Conservation (phyloP, 2,329 filamentous ascomycete species). For the Botryotinia globosa region DNA sequence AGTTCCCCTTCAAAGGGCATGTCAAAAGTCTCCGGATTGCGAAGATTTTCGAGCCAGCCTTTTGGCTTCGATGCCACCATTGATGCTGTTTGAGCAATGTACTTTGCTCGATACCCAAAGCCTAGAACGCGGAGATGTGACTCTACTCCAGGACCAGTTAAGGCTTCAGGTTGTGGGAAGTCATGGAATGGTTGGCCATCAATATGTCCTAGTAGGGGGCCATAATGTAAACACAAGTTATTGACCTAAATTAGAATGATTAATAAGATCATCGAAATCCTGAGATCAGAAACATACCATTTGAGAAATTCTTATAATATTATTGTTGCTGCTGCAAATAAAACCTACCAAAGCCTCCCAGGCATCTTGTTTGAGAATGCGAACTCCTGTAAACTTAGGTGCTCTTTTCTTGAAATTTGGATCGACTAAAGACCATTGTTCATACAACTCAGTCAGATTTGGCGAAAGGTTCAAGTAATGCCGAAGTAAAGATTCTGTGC, state of each 20-base stretch:
- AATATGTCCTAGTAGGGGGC: slow-evolving; percentile 68
- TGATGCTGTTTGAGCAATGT: slow-evolving; percentile 80
- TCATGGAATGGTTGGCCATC: slow-evolving; percentile 76
- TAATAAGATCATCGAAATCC: background rate
- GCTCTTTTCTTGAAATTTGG: slow-evolving; percentile 86
- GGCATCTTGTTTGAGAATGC: slow-evolving; percentile 89
- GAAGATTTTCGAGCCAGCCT: slow-evolving; percentile 73
- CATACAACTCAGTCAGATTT: slow-evolving; percentile 74
- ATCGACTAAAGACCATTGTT: slow-evolving; percentile 82
- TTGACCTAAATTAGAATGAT: slow-evolving; percentile 54
- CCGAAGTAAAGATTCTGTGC: slow-evolving; percentile 69
- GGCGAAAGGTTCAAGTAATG: slow-evolving; percentile 85
- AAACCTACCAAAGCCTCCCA: slow-evolving; percentile 95
- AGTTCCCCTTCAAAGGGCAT: slow-evolving; percentile 52
- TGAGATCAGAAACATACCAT: slow-evolving; percentile 59
- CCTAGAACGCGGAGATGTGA: slow-evolving; percentile 75
- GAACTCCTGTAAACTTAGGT: slow-evolving; percentile 81
- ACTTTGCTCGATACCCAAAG: slow-evolving; percentile 93
- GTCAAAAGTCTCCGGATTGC: slow-evolving; percentile 80
- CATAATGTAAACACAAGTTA: slow-evolving; percentile 86
- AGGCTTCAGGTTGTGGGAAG: slow-evolving; percentile 72
- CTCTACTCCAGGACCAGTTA: slow-evolving; percentile 77
- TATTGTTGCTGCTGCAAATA: slow-evolving; percentile 99
- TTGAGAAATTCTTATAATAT: slow-evolving; percentile 89
- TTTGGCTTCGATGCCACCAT: slow-evolving; percentile 66